Evolutionary conservation across 2,329 filamentous ascomycete genomes (phyloP).

Genomic region (Hypocreales sp.): DNA sequence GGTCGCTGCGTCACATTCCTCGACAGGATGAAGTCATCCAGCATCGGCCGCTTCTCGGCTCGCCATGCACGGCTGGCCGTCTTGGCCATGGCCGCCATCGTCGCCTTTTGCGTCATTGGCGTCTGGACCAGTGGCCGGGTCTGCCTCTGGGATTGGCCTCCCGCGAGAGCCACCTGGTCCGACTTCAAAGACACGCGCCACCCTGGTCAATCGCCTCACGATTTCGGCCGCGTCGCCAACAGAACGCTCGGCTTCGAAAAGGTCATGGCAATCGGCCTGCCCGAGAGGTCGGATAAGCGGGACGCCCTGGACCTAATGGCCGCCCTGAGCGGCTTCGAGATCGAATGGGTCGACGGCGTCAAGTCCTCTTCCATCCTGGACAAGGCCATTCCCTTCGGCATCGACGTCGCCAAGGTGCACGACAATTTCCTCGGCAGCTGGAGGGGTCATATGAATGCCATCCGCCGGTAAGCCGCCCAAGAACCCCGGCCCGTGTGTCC

Average conservation of each 20-base stretch:
- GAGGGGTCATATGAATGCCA: slow-evolving; percentile 23
- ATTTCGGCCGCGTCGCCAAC: slow-evolving; percentile 5
- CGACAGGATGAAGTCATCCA: slow-evolving; percentile 1
- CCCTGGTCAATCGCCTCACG: not conserved
- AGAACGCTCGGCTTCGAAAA: slow-evolving; percentile 23
- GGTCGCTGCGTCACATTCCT: too few relatives aligned
- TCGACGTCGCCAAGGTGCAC: slow-evolving; percentile 10
- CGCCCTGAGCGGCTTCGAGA: slow-evolving; percentile 24
- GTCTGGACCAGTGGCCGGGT: not conserved
- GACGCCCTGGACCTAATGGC: slow-evolving; percentile 31
- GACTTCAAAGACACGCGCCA: not conserved
- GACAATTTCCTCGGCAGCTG: slow-evolving; percentile 23
- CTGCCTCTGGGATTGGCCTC: not conserved
- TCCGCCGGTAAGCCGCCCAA: slow-evolving; percentile 15
- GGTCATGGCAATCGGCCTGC: slow-evolving; percentile 34
- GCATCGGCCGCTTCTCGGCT: not conserved
- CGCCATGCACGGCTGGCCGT: not conserved
- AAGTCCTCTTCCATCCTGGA: slow-evolving; percentile 19
- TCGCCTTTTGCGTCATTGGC: not conserved
- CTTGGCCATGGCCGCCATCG: not conserved
- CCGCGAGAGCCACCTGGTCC: not conserved
- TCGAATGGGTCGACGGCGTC: slow-evolving; percentile 32
- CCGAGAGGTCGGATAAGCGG: slow-evolving; percentile 30
- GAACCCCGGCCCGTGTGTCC: too few relatives aligned
- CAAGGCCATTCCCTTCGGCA: slow-evolving; percentile 16